phyloP scores from a whole-genome alignment of 2,329 filamentous ascomycete genomes.

The Xylariomycetidae sp. region DNA sequence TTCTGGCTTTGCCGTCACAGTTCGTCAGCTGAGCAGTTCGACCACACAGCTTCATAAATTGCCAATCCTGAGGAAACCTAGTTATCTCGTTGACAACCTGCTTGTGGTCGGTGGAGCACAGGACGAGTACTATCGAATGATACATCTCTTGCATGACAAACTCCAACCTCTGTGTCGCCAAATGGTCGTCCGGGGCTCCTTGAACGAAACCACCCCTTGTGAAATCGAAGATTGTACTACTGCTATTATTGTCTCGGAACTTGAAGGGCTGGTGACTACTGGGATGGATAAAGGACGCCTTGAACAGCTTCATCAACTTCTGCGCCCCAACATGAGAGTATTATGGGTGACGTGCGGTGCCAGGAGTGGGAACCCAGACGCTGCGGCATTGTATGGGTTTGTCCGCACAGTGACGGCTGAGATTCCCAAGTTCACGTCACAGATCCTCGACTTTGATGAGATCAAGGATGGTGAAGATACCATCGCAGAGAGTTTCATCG shows the following conservation, averaged over 20 bases:
- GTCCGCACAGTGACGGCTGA: conserved; percentile 26
- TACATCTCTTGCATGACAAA: too few species aligned
- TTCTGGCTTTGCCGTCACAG: conserved; percentile 30
- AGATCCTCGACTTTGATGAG: conserved; percentile 23
- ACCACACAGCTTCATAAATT: conserved; percentile 18
- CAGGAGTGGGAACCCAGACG: conserved; percentile 16
- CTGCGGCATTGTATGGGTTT: conserved; percentile 26
- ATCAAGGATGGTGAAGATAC: conserved; percentile 3
- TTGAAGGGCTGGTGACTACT: conserved; percentile 30
- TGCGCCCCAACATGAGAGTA: conserved; percentile 16
- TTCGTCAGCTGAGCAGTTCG: conserved; percentile 29
- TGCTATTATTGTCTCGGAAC: conserved; percentile 31
- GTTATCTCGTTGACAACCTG: conserved; percentile 18
- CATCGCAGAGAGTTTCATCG: conserved; percentile 16
- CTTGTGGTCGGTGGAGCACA: conserved; percentile 28
- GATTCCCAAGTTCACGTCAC: conserved; percentile 20
- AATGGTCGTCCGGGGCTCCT: conserved; percentile 10
- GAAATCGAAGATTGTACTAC: conserved; percentile 22
- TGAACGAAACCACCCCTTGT: conserved; percentile 23
- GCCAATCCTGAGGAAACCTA: neutral
- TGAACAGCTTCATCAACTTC: conserved; percentile 17
- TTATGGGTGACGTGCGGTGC: conserved; percentile 23
- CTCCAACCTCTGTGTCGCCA: conserved; percentile 17
- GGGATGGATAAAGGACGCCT: conserved; percentile 29
- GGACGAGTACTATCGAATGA: too few species aligned